Percentiles rank a stretch among this genome's conserved stretches.
phyloP scores from a whole-genome alignment of 2,329 filamentous ascomycete genomes.

The Alternaria viburni region DNA sequence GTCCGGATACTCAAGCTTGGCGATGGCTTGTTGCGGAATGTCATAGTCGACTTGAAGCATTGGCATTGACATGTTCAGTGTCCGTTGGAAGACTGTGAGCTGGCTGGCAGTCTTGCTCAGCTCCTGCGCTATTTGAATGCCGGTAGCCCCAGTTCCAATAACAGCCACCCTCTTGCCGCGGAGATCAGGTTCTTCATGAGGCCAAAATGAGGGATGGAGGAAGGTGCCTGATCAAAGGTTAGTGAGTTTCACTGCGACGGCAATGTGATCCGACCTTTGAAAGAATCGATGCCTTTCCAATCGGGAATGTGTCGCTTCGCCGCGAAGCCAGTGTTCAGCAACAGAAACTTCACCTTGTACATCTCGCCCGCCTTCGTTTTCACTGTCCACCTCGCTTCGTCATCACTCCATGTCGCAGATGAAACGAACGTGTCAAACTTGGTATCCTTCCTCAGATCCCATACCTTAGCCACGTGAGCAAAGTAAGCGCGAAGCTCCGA shows the following conservation, averaged over 20 bases:
- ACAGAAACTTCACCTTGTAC: slow-evolving; percentile 53
- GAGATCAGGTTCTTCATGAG: slow-evolving; percentile 59
- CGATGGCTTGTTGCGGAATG: slow-evolving; percentile 52
- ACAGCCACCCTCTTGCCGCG: slow-evolving; percentile 64
- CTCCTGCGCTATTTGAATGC: slow-evolving; percentile 67
- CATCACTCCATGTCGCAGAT: slow-evolving; percentile 50
- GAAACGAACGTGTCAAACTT: slow-evolving; percentile 53
- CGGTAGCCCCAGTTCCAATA: slow-evolving; percentile 66
- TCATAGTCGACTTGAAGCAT: slow-evolving; percentile 29
- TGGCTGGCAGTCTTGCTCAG: slow-evolving; percentile 57
- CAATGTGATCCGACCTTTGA: slow-evolving; percentile 21
- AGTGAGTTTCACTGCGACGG: not conserved
- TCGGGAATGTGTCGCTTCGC: slow-evolving; percentile 53
- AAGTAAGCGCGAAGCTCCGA: slow-evolving; percentile 30
- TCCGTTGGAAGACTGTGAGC: slow-evolving; percentile 67
- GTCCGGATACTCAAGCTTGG: slow-evolving; percentile 37
- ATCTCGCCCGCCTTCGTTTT: slow-evolving; percentile 49
- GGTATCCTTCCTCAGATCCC: slow-evolving; percentile 29
- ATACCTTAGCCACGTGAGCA: slow-evolving; percentile 22
- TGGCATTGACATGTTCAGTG: slow-evolving; percentile 51
- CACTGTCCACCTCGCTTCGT: slow-evolving; percentile 52
- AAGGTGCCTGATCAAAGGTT: slow-evolving; percentile 31
- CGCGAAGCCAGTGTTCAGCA: slow-evolving; percentile 57
- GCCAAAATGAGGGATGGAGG: slow-evolving; percentile 66
- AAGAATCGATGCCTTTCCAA: slow-evolving; percentile 44